Conservation (phyloP, 306 rosid genomes). For the Ziziphus jujuba region DNA sequence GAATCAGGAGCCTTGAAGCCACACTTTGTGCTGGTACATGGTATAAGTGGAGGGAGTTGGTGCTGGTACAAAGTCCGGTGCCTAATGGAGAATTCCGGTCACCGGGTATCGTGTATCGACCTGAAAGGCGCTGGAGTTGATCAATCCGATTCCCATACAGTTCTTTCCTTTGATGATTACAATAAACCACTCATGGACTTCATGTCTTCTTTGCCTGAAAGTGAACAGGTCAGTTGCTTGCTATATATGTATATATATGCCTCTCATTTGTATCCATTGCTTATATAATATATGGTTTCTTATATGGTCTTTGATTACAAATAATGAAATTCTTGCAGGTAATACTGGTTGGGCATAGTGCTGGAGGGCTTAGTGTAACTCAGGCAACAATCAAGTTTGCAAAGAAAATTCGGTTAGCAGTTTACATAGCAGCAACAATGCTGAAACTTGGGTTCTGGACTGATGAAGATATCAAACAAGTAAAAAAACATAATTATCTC, state of each 20-base stretch:
- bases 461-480: constrained; percentile 68
- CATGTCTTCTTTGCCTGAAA: constrained; percentile 59
- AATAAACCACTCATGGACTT: constrained; percentile 75
- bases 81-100: constrained; percentile 91
- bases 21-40: constrained; percentile 93
- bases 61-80: constrained; percentile 93
- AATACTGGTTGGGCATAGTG: constrained; percentile 89
- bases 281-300: not conserved
- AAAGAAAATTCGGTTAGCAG: constrained; percentile 60
- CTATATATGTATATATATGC: too few relatives aligned
- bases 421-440: constrained; percentile 92
- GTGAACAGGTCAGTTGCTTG: constrained; percentile 62
- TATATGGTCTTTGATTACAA: not conserved
- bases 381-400: constrained; percentile 70
- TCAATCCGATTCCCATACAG: constrained; percentile 56
- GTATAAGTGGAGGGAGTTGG: constrained; percentile 83
- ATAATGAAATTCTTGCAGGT: constrained; percentile 41
- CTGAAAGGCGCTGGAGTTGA: constrained; percentile 81
- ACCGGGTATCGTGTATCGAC: constrained; percentile 73
- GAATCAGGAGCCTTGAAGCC: constrained; percentile 25
- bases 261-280: not conserved
- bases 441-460: constrained; percentile 56
- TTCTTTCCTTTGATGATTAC: constrained; percentile 73
- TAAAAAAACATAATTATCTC: constrained; percentile 12
- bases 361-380: constrained; percentile 85